A percentile compares a stretch with the other conserved stretches of the same genome.
Conservation (phyloP, 2,329 filamentous ascomycete species). For the Aspergillus aculeatinus region DNA sequence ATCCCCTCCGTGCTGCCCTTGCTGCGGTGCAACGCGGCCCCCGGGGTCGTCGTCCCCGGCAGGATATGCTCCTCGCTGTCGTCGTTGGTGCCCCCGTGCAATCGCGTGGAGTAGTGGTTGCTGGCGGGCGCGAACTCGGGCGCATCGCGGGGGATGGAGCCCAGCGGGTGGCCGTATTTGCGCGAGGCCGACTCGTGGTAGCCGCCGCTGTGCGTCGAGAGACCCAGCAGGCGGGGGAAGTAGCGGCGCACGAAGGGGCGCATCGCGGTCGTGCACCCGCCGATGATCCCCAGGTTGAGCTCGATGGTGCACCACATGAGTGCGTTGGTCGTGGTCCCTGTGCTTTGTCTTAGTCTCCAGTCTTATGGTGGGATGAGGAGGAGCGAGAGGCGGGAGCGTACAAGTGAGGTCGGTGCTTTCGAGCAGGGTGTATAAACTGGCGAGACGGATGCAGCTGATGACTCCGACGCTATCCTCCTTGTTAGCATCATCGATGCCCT, state of each 20-base stretch:
- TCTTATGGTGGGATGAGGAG: background rate
- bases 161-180: constrained; percentile 24
- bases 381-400: constrained; percentile 9
- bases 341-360: constrained; percentile 14
- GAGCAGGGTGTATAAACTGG: constrained; percentile 23
- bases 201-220: constrained; percentile 20
- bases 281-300: constrained; percentile 29
- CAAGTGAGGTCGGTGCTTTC: constrained; percentile 27
- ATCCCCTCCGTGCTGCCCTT: constrained; percentile 25
- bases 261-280: constrained; percentile 31
- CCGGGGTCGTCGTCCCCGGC: background rate
- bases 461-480: constrained; percentile 25
- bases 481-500: background rate
- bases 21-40: background rate
- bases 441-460: constrained; percentile 30
- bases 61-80: constrained; percentile 29
- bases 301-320: constrained; percentile 32
- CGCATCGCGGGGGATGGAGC: constrained; percentile 22
- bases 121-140: constrained; percentile 20
- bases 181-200: constrained; percentile 17
- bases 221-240: constrained; percentile 27
- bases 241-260: constrained; percentile 30
- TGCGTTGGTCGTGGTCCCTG: constrained; percentile 26
- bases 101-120: constrained; percentile 23
- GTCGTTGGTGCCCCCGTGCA: constrained; percentile 18